Evolutionary conservation across 768 basidiomycete species (phyloP).

Genomic region (Lactifluus rugatus): DNA sequence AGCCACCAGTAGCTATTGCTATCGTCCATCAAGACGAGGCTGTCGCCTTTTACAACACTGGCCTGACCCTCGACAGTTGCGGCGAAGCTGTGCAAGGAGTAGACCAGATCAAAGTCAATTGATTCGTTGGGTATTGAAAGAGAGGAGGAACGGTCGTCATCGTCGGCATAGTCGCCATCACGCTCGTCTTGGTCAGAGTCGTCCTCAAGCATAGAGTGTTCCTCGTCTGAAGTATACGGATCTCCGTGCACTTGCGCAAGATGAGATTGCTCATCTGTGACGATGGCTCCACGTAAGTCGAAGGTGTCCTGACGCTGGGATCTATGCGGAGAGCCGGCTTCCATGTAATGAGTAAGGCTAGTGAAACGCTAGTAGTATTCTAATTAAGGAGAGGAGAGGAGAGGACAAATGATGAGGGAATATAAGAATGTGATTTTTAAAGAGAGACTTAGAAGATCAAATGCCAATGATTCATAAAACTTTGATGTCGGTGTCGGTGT

Average conservation of each 20-base stretch:
- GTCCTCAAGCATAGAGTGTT: slow-evolving; percentile 78
- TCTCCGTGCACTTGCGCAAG: slow-evolving; percentile 42
- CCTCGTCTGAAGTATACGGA: slow-evolving; percentile 53
- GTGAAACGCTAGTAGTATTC: background rate
- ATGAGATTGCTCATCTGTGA: slow-evolving; percentile 40
- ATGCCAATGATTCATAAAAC: background rate
- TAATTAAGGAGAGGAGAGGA: background rate
- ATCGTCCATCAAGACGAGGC: slow-evolving; percentile 93
- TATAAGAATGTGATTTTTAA: background rate
- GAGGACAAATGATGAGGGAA: background rate
- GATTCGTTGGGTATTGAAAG: slow-evolving; percentile 85
- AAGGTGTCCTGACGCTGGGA: slow-evolving; percentile 48
- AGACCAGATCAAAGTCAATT: slow-evolving; percentile 89
- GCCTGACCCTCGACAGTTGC: slow-evolving; percentile 99
- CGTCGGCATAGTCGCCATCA: slow-evolving; percentile 59
- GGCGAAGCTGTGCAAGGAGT: slow-evolving; percentile 91
- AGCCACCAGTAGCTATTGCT: slow-evolving; percentile 99
- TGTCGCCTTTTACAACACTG: slow-evolving; percentile 97
- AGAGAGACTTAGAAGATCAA: background rate
- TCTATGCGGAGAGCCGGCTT: slow-evolving; percentile 5
- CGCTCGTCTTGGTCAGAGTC: slow-evolving; percentile 68
- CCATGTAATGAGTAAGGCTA: background rate
- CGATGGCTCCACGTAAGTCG: slow-evolving; percentile 60
- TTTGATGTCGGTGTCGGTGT: background rate
- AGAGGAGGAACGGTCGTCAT: slow-evolving; percentile 70